phyloP scores from a whole-genome alignment of 768 basidiomycete species.

The Glaciozyma martinii region DNA sequence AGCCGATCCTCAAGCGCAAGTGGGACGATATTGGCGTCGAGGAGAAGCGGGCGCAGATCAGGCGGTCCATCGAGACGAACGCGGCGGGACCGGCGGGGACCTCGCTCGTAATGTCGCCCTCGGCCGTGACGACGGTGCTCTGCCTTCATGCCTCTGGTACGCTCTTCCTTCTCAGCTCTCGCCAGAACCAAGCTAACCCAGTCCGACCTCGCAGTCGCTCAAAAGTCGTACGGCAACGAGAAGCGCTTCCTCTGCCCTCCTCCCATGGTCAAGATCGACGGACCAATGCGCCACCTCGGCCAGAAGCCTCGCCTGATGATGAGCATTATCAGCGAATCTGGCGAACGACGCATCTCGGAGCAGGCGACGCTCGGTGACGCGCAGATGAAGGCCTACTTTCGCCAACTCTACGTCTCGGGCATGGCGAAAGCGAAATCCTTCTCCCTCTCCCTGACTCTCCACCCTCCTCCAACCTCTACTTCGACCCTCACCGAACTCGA shows the following conservation, averaged over 20 bases:
- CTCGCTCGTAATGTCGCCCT: not conserved
- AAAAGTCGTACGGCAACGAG: conserved; percentile 93
- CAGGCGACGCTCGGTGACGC: conserved; percentile 75
- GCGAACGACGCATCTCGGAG: conserved; percentile 55
- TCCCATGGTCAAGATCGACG: conserved; percentile 84
- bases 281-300: conserved; percentile 49
- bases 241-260: conserved; percentile 90
- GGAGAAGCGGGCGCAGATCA: not conserved
- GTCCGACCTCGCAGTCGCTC: conserved; percentile 57
- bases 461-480: not conserved
- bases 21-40: not conserved
- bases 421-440: conserved; percentile 85
- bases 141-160: not conserved
- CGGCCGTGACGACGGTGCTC: not conserved
- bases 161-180: not conserved
- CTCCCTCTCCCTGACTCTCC: conserved; percentile 45
- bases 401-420: conserved; percentile 71
- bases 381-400: conserved; percentile 79
- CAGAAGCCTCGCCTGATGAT: conserved; percentile 72
- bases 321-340: conserved; percentile 52
- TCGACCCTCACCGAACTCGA: not conserved
- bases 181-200: not conserved
- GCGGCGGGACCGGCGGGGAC: not conserved
- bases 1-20: not conserved
- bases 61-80: not conserved